A percentile compares a stretch with the other conserved stretches of the same genome.
These are phyloP conservation scores for Leptographium flavum DNA, from an alignment of 2,329 filamentous ascomycete genomes.

Conservation along the genomic window DNA sequence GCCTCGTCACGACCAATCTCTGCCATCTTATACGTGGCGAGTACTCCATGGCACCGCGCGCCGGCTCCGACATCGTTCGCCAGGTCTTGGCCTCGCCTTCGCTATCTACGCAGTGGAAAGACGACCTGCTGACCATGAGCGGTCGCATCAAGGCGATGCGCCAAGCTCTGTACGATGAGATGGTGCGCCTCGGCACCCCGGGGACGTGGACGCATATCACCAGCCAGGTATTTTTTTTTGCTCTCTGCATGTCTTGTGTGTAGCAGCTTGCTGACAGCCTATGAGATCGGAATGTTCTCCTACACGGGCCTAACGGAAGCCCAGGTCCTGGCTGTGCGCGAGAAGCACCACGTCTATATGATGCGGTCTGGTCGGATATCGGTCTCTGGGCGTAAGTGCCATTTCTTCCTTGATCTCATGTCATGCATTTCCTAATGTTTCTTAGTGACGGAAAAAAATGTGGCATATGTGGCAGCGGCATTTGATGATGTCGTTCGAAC, in stretches of 20 bases:
- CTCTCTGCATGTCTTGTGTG: background rate
- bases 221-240: constrained; percentile 16
- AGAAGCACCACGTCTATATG: constrained; percentile 68
- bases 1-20: constrained; percentile 68
- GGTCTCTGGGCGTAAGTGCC: constrained; percentile 58
- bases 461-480: background rate
- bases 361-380: constrained; percentile 98
- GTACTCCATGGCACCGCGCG: constrained; percentile 90
- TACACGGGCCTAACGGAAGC: constrained; percentile 67
- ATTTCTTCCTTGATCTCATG: background rate
- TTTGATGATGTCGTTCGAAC: constrained; percentile 1
- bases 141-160: constrained; percentile 91
- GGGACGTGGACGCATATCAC: constrained; percentile 95
- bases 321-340: constrained; percentile 56
- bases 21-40: constrained; percentile 90
- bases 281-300: constrained; percentile 99
- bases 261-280: background rate
- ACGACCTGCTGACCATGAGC: constrained; percentile 82
- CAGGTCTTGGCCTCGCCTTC: constrained; percentile 65
- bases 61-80: constrained; percentile 78
- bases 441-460: background rate
- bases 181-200: constrained; percentile 74
- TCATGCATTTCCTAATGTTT: background rate
- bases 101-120: constrained; percentile 83
- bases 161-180: constrained; percentile 56